Conservation (phyloP, 106 monocot genomes). For the Hemerocallis citrina region DNA sequence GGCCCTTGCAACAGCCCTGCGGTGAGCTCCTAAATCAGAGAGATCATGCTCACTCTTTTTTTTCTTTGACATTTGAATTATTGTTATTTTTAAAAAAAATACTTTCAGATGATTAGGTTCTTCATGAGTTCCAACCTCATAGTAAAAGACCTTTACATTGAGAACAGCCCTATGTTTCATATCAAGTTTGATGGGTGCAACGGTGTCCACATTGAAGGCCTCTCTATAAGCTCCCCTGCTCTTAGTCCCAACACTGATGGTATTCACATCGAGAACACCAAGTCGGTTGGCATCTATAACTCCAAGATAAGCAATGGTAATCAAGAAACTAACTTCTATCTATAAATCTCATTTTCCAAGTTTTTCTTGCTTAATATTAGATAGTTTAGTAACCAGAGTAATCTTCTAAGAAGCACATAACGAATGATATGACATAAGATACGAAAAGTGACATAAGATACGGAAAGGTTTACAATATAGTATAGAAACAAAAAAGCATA, state of each 20-base stretch:
- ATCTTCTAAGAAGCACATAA: too few species aligned
- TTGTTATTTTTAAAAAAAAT: background rate
- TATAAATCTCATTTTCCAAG: too few species aligned
- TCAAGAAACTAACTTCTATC: background rate
- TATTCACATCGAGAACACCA: conserved; percentile 84
- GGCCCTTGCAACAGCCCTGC: conserved; percentile 95
- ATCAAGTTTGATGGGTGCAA: conserved; percentile 82
- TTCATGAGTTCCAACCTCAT: conserved; percentile 71
- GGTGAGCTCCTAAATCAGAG: conserved; percentile 22
- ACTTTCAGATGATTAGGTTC: conserved; percentile 80
- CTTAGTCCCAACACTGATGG: conserved; percentile 93
- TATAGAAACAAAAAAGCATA: too few species aligned
- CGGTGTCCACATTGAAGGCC: conserved; percentile 67
- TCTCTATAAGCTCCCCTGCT: conserved; percentile 75
- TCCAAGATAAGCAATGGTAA: conserved; percentile 79
- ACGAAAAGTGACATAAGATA: too few species aligned
- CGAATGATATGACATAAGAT: too few species aligned
- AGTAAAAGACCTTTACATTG: conserved; percentile 46
- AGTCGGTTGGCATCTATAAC: conserved; percentile 69
- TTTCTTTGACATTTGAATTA: background rate
- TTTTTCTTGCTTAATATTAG: background rate
- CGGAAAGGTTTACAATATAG: too few species aligned
- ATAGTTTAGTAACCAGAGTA: background rate
- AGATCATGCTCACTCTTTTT: background rate
- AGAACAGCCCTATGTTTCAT: conserved; percentile 97